Conservation (phyloP, 805 yeast genomes). For the Trichomonascus vanleenenianus region DNA sequence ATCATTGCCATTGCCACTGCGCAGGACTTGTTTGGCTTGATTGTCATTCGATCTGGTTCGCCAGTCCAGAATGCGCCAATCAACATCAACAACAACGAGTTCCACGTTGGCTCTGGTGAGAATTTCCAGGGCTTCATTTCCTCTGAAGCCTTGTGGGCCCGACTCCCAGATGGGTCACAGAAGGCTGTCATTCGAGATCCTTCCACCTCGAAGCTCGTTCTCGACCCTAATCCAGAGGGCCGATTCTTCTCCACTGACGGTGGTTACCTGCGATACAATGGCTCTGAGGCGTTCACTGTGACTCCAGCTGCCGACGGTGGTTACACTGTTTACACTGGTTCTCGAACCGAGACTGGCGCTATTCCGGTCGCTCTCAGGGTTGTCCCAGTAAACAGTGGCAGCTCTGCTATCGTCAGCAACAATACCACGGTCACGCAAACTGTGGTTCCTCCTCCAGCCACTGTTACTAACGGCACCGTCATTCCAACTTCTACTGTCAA, state of each 20-base stretch:
- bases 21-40: slow-evolving; percentile 4
- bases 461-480: not conserved
- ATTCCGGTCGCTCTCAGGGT: slow-evolving; percentile 7
- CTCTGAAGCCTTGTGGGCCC: slow-evolving; percentile 1
- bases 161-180: slow-evolving; percentile 3
- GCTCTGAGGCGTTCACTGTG: slow-evolving; percentile 10
- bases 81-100: slow-evolving; percentile 4
- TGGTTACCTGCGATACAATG: slow-evolving; percentile 4
- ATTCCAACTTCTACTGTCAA: not conserved
- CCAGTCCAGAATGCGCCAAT: slow-evolving; percentile 9
- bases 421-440: not conserved
- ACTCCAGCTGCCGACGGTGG: slow-evolving; percentile 10
- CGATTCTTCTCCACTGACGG: not conserved
- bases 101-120: slow-evolving; percentile 5
- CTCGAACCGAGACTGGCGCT: slow-evolving; percentile 1
- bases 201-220: not conserved
- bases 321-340: slow-evolving; percentile 8
- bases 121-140: too few relatives aligned
- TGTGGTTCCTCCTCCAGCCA: not conserved
- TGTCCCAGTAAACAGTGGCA: not conserved
- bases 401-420: not conserved
- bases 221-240: not conserved
- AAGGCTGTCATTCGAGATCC: not conserved
- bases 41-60: slow-evolving; percentile 12
- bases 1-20: slow-evolving; percentile 22